Evolutionary conservation across 2,329 filamentous ascomycete genomes (phyloP), one percentile per base, ranked within the genome.

Genomic region (Anthostomella pinea): DNA sequence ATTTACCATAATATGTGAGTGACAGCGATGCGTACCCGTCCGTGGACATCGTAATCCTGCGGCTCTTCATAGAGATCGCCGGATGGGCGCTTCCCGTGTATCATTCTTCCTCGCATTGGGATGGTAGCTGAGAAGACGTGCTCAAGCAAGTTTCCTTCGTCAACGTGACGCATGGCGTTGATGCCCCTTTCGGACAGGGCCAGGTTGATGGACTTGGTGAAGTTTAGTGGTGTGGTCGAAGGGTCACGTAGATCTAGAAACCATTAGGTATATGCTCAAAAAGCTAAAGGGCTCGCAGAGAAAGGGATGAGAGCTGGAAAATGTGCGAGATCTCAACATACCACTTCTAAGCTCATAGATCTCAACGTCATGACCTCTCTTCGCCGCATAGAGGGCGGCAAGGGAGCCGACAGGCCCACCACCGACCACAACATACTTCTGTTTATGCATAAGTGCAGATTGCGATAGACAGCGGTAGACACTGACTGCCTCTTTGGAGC

Each of bases 181-280:
- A 97, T 90, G 20, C 93, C 93, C 40, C 93, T 81, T 60, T 97
- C 90, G 0, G 93, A 97, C 1, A 98, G 72, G 15, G 93, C 91
- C 37, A 98, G 69, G 58, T 98, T 98, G 70, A 98, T 98, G n/a
- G 93, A 97, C 62, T 89, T 95, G 43, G 90, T 95, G 59, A 96
- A 96, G 64, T 96, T 96, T 43, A 97, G 73, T 3, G 91, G 90
- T 19, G 82, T 81, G 1, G 87, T 95, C 3, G 79, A 76, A 3
- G 85, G 82, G 59, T 94, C 82, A 25, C 93, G 82, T 31, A 97
- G 81, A 68, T 98, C 93, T 97, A 40, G 28, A 15, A 21, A 38
- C 25, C 29, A 38, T 49, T 6, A 46, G 41, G 44, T n/a, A 32
- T 33, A 24, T 24, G 16, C 10, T 9, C 7, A 8, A 19, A 11